Evolutionary conservation across 495 filamentous ascomycete species (phyloP).

Genomic region (Penicillium paxilli): DNA sequence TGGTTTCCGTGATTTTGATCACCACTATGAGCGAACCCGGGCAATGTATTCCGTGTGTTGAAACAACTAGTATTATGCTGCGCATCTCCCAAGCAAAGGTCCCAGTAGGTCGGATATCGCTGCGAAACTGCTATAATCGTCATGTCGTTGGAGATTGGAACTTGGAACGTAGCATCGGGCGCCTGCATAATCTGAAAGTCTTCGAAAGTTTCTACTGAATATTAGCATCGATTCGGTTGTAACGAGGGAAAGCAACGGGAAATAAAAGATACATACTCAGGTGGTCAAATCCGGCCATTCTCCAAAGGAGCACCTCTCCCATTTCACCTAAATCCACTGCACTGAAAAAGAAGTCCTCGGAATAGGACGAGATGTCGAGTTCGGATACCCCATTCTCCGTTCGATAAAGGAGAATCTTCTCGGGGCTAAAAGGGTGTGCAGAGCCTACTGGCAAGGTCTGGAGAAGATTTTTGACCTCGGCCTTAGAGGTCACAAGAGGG

Average conservation of each 20-base stretch:
- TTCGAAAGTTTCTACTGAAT: constrained; percentile 15
- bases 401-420: constrained; percentile 24
- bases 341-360: constrained; percentile 27
- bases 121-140: constrained; percentile 23
- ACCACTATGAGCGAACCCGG: constrained; percentile 4
- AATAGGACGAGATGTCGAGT: constrained; percentile 27
- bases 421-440: constrained; percentile 29
- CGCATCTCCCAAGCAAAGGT: constrained; percentile 26
- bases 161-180: constrained; percentile 21
- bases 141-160: constrained; percentile 25
- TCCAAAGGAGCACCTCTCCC: constrained; percentile 17
- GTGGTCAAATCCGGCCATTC: constrained; percentile 18
- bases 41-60: constrained; percentile 10
- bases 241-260: not conserved
- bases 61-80: constrained; percentile 16
- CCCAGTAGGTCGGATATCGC: constrained; percentile 23
- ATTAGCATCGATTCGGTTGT: not conserved
- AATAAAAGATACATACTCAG: constrained; percentile 17
- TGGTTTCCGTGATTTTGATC: not conserved
- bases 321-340: constrained; percentile 27
- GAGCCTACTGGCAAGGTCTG: constrained; percentile 22
- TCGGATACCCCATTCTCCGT: constrained; percentile 20
- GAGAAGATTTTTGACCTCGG: constrained; percentile 18
- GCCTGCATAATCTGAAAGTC: constrained; percentile 25
- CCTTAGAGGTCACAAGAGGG: constrained; percentile 23